Conservation (phyloP, 1,139 yeast species). For the Magnusiomyces fungicola region DNA sequence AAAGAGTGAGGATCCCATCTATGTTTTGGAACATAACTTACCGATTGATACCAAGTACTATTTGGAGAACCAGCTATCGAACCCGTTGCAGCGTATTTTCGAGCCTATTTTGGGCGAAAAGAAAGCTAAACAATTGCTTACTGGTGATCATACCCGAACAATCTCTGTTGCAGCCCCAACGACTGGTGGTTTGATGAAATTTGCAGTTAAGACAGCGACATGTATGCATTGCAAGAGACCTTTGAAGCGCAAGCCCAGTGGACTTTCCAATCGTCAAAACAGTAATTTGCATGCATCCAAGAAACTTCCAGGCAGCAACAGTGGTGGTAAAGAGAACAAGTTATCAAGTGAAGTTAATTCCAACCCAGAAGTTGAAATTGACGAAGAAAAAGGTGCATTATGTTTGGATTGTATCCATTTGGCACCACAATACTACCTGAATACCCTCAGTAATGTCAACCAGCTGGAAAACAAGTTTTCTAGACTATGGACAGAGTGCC, state of each 20-base stretch:
- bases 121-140: slow-evolving; percentile 63
- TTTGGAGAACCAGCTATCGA: slow-evolving; percentile 84
- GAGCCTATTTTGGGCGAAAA: slow-evolving; percentile 90
- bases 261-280: no score
- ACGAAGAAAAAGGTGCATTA: slow-evolving; percentile 57
- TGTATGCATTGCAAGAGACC: slow-evolving; percentile 89
- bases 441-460: slow-evolving; percentile 72
- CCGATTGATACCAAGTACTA: slow-evolving; percentile 95
- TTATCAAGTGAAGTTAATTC: no score
- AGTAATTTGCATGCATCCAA: no score
- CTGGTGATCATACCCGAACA: slow-evolving; percentile 77
- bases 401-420: slow-evolving; percentile 71
- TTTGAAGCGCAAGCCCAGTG: slow-evolving; percentile 45
- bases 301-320: neutral
- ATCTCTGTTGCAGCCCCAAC: slow-evolving; percentile 61
- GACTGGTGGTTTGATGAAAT: slow-evolving; percentile 78
- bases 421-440: slow-evolving; percentile 73
- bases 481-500: slow-evolving; percentile 96
- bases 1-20: slow-evolving; percentile 94
- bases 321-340: no score
- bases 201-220: slow-evolving; percentile 80
- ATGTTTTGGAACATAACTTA: slow-evolving; percentile 80
- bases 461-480: slow-evolving; percentile 77
- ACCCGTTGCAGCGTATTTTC: slow-evolving; percentile 88
- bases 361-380: neutral